These are phyloP conservation scores for Phaeotremella skinneri DNA, from an alignment of 768 basidiomycete genomes.

Conservation along the genomic window DNA sequence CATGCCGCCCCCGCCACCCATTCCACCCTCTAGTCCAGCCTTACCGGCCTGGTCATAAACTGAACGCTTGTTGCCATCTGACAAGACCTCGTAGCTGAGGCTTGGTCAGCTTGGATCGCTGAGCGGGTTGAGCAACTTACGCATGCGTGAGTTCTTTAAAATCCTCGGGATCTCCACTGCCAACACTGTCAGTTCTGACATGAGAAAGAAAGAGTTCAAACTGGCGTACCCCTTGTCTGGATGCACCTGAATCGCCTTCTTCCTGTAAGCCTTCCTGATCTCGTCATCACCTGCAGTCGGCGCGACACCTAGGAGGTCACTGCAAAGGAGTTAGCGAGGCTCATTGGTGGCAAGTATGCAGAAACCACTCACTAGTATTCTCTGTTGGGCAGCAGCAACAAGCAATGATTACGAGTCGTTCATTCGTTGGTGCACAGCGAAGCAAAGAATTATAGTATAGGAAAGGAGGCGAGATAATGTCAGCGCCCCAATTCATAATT, in stretches of 20 bases:
- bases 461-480: neutral
- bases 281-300: conserved; percentile 76
- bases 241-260: conserved; percentile 55
- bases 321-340: conserved; percentile 54
- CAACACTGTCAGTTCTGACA: conserved; percentile 1
- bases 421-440: too few species aligned
- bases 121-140: conserved; percentile 15
- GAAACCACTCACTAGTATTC: conserved; percentile 46
- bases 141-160: conserved; percentile 82
- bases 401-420: too few species aligned
- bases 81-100: conserved; percentile 82
- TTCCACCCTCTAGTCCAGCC: conserved; percentile 61
- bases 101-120: conserved; percentile 12
- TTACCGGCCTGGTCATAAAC: conserved; percentile 87
- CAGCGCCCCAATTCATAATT: too few species aligned
- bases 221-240: conserved; percentile 33
- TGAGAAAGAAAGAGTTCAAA: neutral
- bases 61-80: conserved; percentile 61
- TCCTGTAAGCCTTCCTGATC: conserved; percentile 85
- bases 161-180: conserved; percentile 90
- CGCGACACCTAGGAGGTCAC: conserved; percentile 80
- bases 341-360: neutral
- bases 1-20: conserved; percentile 59
- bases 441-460: neutral
- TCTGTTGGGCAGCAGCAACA: too few species aligned